Base-by-base conservation (phyloP, 176 grass and related monocot species). In the Elaeis guineensis region DNA sequence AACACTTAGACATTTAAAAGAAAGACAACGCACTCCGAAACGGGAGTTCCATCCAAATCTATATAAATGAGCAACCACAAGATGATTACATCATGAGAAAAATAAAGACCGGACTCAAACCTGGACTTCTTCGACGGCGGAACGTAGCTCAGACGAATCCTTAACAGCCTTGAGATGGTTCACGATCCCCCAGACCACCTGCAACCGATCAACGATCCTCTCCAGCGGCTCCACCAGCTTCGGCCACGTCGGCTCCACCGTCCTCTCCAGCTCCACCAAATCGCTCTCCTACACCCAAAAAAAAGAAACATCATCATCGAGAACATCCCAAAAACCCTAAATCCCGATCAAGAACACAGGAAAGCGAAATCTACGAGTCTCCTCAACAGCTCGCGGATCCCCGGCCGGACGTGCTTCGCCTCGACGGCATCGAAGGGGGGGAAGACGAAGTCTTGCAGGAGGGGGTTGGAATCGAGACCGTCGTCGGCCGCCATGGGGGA, bases 151-250 rank as follows among this genome's bases (percentile, higher is more conserved):
- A 3, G 64, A 25, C 0, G 87, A 90, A 58, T 96, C 92, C 72
- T 96, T 96, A 25, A 96, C 92, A 65, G 83, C 52, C 77, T 96
- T 90, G 77, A 96, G 81, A 80, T 96, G 92, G 69, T 84, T 78
- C 26, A 96, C 78, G 50, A 87, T 66, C 50, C 83, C 83, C 92
- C 92, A 96, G 16, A 85, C 74, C 21, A 96, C 87, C 17, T 87
- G 77, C 65, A 96, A 68, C 51, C 80, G 62, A 69, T 96, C 92
- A 25, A 81, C 52, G 72, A 96, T 88, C 72, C 81, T 85, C 78
- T 96, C 92, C 21, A 96, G 75, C 57, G 92, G 92, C 78, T 85
- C 86, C 17, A 96, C 92, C 7, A 96, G 80, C 77, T 72, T 80
- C 50, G 72, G 80, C 92, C 92, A 96, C 9, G 81, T 75, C 3